Percentiles rank a stretch among this genome's conserved stretches.
These are phyloP conservation scores for Globisporangium nunn DNA, from an alignment of 352 stramenopile species.

Conservation along the genomic window DNA sequence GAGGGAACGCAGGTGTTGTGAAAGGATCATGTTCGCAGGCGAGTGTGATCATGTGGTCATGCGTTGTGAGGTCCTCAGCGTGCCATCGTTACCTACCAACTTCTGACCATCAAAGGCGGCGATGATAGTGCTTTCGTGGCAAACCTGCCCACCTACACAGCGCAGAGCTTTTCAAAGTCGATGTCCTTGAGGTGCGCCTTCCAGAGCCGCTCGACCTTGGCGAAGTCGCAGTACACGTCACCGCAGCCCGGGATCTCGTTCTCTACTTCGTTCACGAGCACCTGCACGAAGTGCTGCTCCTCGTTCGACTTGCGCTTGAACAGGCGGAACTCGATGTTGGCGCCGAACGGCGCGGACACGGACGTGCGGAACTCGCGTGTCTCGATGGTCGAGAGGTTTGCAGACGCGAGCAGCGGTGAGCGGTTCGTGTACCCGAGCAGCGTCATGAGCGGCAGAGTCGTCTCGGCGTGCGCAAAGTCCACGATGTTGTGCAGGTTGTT, in stretches of 20 bases:
- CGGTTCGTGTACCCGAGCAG: constrained; percentile 48
- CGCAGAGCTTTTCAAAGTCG: constrained; percentile 9
- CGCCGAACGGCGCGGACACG: constrained; percentile 47
- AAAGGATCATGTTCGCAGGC: too few relatives aligned
- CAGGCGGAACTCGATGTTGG: constrained; percentile 70
- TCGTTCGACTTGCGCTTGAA: constrained; percentile 30
- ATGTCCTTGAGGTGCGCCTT: constrained; percentile 13
- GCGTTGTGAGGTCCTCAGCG: too few relatives aligned
- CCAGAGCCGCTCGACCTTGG: constrained; percentile 15
- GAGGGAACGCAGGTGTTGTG: too few relatives aligned
- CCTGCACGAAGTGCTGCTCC: constrained; percentile 37
- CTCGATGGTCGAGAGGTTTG: constrained; percentile 29
- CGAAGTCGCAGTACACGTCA: constrained; percentile 18
- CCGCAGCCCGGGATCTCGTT: constrained; percentile 14
- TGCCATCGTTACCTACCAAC: too few relatives aligned
- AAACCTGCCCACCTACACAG: background rate
- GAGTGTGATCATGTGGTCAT: too few relatives aligned
- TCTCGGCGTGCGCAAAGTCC: constrained; percentile 72
- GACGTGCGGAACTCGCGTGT: constrained; percentile 50
- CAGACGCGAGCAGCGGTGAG: constrained; percentile 25
- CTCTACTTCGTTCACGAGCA: constrained; percentile 37
- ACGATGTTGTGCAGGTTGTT: constrained; percentile 36
- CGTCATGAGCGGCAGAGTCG: constrained; percentile 57
- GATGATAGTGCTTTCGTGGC: too few relatives aligned
- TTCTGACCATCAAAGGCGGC: too few relatives aligned